These are phyloP conservation scores for Fusarium oxysporum DNA, from an alignment of 2,329 filamentous ascomycete genomes.

Conservation along the genomic window DNA sequence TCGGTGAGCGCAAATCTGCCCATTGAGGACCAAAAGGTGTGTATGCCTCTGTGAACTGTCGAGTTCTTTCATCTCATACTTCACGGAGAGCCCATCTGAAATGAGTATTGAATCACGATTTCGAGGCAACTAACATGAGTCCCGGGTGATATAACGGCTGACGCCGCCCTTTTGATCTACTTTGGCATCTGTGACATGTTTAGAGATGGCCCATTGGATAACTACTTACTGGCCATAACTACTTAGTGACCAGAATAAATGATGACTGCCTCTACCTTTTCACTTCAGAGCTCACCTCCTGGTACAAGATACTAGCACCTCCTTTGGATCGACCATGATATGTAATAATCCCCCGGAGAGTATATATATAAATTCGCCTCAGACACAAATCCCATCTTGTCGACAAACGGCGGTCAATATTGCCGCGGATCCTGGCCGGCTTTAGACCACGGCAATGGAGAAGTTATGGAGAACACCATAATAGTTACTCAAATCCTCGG, in stretches of 20 bases:
- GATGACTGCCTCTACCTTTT: rapidly evolving
- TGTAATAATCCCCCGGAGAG: not conserved
- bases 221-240: not conserved
- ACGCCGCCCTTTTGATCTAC: not conserved
- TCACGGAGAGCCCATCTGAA: not conserved
- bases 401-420: not conserved
- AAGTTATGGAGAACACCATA: not conserved
- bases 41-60: not conserved
- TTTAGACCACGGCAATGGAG: not conserved
- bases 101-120: rapidly evolving
- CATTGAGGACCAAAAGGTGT: not conserved
- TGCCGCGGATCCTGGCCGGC: not conserved
- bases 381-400: too few species aligned
- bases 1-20: too few species aligned
- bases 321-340: not conserved
- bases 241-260: not conserved
- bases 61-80: too few species aligned
- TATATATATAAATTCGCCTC: not conserved
- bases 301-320: rapidly evolving
- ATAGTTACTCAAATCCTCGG: not conserved
- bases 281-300: rapidly evolving
- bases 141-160: rapidly evolving
- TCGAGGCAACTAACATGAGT: not conserved
- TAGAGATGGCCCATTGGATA: not conserved
- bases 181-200: too few species aligned